These are phyloP conservation scores for Solanum dulcamara DNA, from an alignment of 257 asterid species.

Conservation along the genomic window DNA sequence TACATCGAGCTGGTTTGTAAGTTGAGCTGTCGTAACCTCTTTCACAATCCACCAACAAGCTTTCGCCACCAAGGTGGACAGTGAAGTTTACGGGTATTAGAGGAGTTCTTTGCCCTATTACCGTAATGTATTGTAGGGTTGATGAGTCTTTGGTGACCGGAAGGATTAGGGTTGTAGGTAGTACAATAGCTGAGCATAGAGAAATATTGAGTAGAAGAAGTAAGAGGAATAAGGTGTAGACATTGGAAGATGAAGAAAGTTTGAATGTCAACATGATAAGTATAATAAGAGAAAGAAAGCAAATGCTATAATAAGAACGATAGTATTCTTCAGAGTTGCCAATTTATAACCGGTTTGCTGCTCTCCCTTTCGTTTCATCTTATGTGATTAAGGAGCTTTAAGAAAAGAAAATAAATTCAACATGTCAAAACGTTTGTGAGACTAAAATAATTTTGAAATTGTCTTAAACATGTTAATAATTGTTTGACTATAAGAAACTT, in stretches of 20 bases:
- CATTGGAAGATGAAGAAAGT: not conserved
- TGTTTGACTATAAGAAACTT: too few species aligned
- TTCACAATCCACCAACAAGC: conserved; percentile 60
- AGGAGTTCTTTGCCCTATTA: conserved; percentile 45
- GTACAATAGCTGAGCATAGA: not conserved
- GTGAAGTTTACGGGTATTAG: conserved; percentile 33
- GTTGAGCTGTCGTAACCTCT: conserved; percentile 9
- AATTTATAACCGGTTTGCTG: not conserved
- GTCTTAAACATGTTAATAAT: too few species aligned
- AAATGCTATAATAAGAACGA: not conserved
- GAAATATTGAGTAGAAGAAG: not conserved
- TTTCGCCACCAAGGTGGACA: conserved; percentile 59
- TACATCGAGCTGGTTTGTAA: conserved; percentile 30
- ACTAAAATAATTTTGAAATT: too few species aligned
- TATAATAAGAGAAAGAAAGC: not conserved
- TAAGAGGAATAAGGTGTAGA: not conserved
- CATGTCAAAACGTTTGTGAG: not conserved
- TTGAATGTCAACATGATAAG: not conserved
- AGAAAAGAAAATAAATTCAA: not conserved
- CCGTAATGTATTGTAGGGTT: conserved; percentile 45
- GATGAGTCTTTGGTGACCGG: conserved; percentile 43
- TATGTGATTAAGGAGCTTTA: too few species aligned
- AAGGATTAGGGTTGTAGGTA: conserved; percentile 23
- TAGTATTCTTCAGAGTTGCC: not conserved
- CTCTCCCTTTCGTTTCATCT: not conserved